Evolutionary conservation across 805 yeast genomes (phyloP), one percentile per base, ranked within the genome.

Genomic region (Kodamaea hsintzibuensis): DNA sequence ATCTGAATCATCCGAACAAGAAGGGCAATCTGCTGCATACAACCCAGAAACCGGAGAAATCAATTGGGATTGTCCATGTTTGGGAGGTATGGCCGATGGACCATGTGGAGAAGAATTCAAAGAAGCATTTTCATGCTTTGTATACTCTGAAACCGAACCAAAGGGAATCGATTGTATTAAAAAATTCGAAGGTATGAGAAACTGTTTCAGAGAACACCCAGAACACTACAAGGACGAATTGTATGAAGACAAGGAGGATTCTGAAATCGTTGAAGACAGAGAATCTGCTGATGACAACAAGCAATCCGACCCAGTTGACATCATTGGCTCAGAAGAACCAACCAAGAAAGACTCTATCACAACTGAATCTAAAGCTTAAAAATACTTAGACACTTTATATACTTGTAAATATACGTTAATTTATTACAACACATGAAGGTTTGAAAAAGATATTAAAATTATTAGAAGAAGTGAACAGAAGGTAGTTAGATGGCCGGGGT

Each of bases 41-140:
- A 84, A 93, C 75, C 98, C 98, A 30, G 96, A 89, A 65, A 95
- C 99, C 2, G 99, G 99, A 30, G 98, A 93, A 70, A 95, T 95
- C 74, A 93, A 95, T 82, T 95, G 99, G 99, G 98, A 95, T 68
- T 95, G 99, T 72, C 98, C 99, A n/a, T 93, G 98, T 72, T 78
- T 95, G 49, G 99, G 98, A 35, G 99, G 99, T 42, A 91, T 95
- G 98, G 98, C 99, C 33, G 81, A 92, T 60, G 99, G 99, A 0
- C 98, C 99, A 53, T 95, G 99, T 76, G 99, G 99, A 54, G 92
- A 86, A 63, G 96, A 91, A 74, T 91, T 91, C 79, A 91, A 89
- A 74, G 91, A 83, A 51, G 98, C 99, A 0, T 95, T 95, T 70
- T 81, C 96, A 8, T 95, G 99, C 71, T 95, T 95, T 67, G 93